These are phyloP conservation scores for Sclerotinia minor DNA, from an alignment of 2,329 filamentous ascomycete genomes.

Conservation along the genomic window DNA sequence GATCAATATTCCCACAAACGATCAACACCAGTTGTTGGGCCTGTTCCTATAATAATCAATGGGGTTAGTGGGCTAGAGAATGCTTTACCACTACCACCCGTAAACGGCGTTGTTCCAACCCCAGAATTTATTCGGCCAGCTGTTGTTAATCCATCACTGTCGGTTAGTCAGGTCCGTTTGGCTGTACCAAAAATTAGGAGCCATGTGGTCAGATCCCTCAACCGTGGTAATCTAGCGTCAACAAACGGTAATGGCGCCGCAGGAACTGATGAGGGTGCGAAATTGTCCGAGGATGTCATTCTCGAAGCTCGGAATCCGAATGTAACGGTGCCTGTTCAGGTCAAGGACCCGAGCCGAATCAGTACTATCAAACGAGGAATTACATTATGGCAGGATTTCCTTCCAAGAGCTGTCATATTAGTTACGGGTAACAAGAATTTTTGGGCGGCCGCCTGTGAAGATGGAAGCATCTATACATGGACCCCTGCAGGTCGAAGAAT, in stretches of 20 bases:
- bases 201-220: constrained; percentile 79
- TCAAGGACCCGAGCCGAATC: constrained; percentile 79
- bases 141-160: constrained; percentile 77
- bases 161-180: constrained; percentile 79
- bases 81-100: constrained; percentile 61
- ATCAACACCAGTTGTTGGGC: constrained; percentile 61
- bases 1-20: constrained; percentile 60
- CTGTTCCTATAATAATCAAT: constrained; percentile 73
- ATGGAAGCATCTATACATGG: constrained; percentile 88
- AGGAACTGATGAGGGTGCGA: constrained; percentile 60
- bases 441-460: constrained; percentile 91
- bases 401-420: constrained; percentile 83
- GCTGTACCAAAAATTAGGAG: constrained; percentile 84
- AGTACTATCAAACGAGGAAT: constrained; percentile 78
- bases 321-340: constrained; percentile 54
- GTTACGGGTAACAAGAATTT: constrained; percentile 88
- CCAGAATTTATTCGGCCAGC: constrained; percentile 88
- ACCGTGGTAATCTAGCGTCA: constrained; percentile 57
- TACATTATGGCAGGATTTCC: constrained; percentile 88
- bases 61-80: constrained; percentile 76
- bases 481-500: constrained; percentile 86
- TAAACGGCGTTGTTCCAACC: constrained; percentile 63
- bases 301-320: constrained; percentile 86
- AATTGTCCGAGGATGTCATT: constrained; percentile 68
- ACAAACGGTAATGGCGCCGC: constrained; percentile 41